Conservation (phyloP, 2,329 filamentous ascomycete species). For the Exophiala calicioides region DNA sequence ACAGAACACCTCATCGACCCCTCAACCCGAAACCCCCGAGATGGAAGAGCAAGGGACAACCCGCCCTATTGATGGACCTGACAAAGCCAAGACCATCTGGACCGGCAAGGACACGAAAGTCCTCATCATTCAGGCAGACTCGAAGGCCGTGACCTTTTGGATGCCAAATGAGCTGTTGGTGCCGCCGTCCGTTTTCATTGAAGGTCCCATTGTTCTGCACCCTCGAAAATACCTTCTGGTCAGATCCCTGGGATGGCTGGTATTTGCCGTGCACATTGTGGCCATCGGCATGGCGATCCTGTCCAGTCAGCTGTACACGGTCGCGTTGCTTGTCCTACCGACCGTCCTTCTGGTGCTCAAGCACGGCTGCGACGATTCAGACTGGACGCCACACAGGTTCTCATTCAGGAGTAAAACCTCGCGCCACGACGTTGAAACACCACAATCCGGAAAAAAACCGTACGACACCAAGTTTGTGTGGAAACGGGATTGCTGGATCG, state of each 20-base stretch:
- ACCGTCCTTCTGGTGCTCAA: constrained; percentile 20
- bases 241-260: constrained; percentile 24
- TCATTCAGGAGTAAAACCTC: constrained; percentile 6
- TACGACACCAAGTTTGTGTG: constrained; percentile 4
- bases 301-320: constrained; percentile 22
- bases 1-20: constrained; percentile 3
- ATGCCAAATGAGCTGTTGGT: constrained; percentile 23
- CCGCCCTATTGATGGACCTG: constrained; percentile 1
- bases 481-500: constrained; percentile 19
- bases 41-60: too few species aligned
- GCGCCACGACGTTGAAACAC: background rate
- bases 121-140: constrained; percentile 22
- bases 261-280: constrained; percentile 25
- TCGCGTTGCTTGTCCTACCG: constrained; percentile 22
- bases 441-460: constrained; percentile 2
- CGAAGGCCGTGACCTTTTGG: constrained; percentile 23
- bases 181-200: constrained; percentile 21
- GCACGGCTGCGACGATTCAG: constrained; percentile 25
- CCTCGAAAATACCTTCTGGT: constrained; percentile 15
- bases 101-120: constrained; percentile 16
- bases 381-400: constrained; percentile 15
- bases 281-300: constrained; percentile 24
- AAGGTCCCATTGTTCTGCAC: constrained; percentile 12
- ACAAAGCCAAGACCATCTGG: constrained; percentile 3
- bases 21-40: too few species aligned